A percentile compares a stretch with the other conserved stretches of the same genome.
phyloP scores from a whole-genome alignment of 345 rosid species.

The Sonneratia caseolaris region DNA sequence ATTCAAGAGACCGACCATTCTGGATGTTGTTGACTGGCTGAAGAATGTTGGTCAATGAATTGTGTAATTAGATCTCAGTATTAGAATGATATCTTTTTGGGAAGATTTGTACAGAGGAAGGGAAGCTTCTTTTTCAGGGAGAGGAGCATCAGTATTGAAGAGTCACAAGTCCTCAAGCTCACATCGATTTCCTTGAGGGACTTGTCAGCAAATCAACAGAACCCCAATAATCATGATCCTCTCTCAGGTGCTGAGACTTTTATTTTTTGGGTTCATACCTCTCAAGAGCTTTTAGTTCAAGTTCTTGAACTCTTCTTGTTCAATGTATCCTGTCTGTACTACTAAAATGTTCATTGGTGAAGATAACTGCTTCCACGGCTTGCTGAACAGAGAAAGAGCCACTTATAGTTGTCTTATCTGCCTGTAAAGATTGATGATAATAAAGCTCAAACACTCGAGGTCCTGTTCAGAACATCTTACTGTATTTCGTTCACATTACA shows the following conservation, averaged over 20 bases:
- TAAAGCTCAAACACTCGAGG: neutral
- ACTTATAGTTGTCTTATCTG: neutral
- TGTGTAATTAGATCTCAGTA: neutral
- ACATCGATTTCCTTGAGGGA: neutral
- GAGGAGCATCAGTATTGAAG: neutral
- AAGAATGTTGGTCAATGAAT: conserved; percentile 2
- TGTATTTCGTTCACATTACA: no score
- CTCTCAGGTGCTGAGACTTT: neutral
- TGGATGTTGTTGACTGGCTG: conserved; percentile 33
- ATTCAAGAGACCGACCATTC: conserved; percentile 34
- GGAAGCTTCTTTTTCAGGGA: neutral
- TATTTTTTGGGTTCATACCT: neutral
- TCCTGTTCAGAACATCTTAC: no score
- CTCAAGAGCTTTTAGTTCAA: neutral
- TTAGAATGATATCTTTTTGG: neutral
- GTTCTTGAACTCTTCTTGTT: neutral
- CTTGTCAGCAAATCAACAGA: neutral
- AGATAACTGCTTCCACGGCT: neutral
- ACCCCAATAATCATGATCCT: neutral
- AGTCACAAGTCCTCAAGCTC: neutral
- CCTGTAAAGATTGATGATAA: neutral
- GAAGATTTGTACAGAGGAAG: conserved; percentile 10
- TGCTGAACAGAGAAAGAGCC: neutral
- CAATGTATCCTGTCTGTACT: neutral
- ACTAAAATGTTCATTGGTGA: neutral